Conservation (phyloP, 148 eudicot genomes). For the Rhododendron molle region DNA sequence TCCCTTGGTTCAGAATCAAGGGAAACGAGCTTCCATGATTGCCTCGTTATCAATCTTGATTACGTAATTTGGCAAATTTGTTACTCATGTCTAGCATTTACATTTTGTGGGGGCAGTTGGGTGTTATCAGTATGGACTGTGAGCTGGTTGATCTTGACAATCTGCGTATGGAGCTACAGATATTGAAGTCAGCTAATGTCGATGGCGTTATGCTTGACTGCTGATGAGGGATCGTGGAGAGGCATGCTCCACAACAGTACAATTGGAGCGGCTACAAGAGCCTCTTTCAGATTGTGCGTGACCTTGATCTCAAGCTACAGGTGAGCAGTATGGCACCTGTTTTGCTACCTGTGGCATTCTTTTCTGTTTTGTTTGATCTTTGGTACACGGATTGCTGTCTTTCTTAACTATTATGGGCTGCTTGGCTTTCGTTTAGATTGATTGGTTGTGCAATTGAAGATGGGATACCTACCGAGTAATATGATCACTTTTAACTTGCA, state of each 20-base stretch:
- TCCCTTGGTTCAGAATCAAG: too few species aligned
- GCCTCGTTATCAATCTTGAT: not conserved
- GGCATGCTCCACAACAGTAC: slow-evolving; percentile 61
- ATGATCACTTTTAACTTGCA: slow-evolving; percentile 1
- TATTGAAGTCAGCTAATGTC: slow-evolving; percentile 62
- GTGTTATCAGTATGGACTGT: slow-evolving; percentile 55
- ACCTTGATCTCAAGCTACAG: slow-evolving; percentile 69
- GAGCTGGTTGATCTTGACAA: slow-evolving; percentile 60
- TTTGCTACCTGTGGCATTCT: not conserved
- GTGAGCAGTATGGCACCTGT: slow-evolving; percentile 23
- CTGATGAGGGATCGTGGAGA: slow-evolving; percentile 99
- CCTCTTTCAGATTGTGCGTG: slow-evolving; percentile 67
- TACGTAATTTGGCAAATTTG: slow-evolving; percentile 3
- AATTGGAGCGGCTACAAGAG: slow-evolving; percentile 78
- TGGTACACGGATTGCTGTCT: not conserved
- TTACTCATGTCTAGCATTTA: slow-evolving; percentile 16
- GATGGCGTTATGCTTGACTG: slow-evolving; percentile 97
- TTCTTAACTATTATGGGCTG: not conserved
- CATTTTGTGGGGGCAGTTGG: slow-evolving; percentile 43
- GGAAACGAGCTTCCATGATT: not conserved
- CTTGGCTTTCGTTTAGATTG: not conserved
- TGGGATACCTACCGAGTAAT: not conserved
- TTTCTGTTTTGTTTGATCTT: not conserved
- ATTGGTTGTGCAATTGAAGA: not conserved
- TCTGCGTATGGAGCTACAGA: slow-evolving; percentile 44